Evolutionary conservation across 805 yeast species (phyloP), one percentile per base, ranked within the genome.

Genomic region (Pichia exigua): DNA sequence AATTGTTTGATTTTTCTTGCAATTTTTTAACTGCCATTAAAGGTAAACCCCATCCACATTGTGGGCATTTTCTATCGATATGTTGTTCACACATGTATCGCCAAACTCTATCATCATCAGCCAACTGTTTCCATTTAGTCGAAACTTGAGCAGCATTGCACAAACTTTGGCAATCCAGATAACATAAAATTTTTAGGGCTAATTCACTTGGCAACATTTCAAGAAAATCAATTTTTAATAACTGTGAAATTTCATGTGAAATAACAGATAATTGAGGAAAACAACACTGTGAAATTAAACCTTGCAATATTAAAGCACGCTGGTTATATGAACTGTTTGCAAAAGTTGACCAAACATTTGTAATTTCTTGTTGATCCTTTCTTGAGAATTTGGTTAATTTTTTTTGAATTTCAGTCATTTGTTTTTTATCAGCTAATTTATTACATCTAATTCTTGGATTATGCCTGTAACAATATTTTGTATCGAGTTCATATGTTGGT

Each of bases 41-140:
- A 3, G 99, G 99, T 57, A 94, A 74, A 5, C 99, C 99, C 99
- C 99, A 94, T 17, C 99, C 99, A 71, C 99, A 94, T 63, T 88
- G 88, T 41, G 97, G 96, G 71, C 99, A 94, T 67, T 94, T 94
- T 54, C 95, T 77, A 69, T 94, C 99, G 50, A 94, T 94, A 67
- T 94, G 99, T 69, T 94, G 99, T 65, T 90, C 96, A 65, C 99
- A 94, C 90, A 94, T 85, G 59, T 92, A 91, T 65, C 92, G 94
- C 99, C 99, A 94, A 3, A 94, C 97, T 47, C 95, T 72, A 63
- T 94, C 98, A 65, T 92, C 97, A 67, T 94, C 97, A 1, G 99
- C 98, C 53, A 94, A 72, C 51, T 73, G 72, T 64, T 87, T 83
- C 99, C 99, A 94, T 48, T 78, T 80, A 49, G 81, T 79, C 32